phyloP scores from a whole-genome alignment of 2,329 filamentous ascomycete species.

The Aspergillus tamarii region DNA sequence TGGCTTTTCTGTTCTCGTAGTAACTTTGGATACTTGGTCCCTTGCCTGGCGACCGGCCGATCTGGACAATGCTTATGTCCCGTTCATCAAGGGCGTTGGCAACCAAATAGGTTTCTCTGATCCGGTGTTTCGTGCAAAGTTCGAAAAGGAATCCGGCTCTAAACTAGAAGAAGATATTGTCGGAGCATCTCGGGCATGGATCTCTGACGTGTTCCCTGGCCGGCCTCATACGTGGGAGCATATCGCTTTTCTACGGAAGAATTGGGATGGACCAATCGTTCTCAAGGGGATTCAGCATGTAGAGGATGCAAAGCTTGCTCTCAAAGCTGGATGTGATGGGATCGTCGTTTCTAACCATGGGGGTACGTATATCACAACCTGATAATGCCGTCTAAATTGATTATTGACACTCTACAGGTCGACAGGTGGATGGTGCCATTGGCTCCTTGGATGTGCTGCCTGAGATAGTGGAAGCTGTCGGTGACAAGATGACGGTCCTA shows the following conservation, averaged over 20 bases:
- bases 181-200: conserved; percentile 58
- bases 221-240: conserved; percentile 64
- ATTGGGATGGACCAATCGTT: conserved; percentile 68
- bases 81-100: conserved; percentile 63
- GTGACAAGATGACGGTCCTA: conserved; percentile 48
- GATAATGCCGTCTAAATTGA: background rate
- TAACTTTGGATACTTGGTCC: conserved; percentile 73
- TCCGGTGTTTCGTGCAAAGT: conserved; percentile 64
- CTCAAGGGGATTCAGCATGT: conserved; percentile 62
- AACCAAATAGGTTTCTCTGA: conserved; percentile 67
- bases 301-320: conserved; percentile 51
- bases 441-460: conserved; percentile 58
- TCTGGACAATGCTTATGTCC: conserved; percentile 59
- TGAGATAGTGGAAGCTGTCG: conserved; percentile 64
- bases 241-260: conserved; percentile 58
- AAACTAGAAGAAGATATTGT: conserved; percentile 52
- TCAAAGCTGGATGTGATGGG: conserved; percentile 51
- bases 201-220: conserved; percentile 56
- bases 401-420: conserved; percentile 27
- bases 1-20: conserved; percentile 68
- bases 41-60: conserved; percentile 70
- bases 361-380: conserved; percentile 31
- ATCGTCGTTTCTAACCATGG: conserved; percentile 59
- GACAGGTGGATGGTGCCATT: conserved; percentile 56
- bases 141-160: conserved; percentile 53